phyloP scores from a whole-genome alignment of 305 asterid species.

The Coffea humblotiana region DNA sequence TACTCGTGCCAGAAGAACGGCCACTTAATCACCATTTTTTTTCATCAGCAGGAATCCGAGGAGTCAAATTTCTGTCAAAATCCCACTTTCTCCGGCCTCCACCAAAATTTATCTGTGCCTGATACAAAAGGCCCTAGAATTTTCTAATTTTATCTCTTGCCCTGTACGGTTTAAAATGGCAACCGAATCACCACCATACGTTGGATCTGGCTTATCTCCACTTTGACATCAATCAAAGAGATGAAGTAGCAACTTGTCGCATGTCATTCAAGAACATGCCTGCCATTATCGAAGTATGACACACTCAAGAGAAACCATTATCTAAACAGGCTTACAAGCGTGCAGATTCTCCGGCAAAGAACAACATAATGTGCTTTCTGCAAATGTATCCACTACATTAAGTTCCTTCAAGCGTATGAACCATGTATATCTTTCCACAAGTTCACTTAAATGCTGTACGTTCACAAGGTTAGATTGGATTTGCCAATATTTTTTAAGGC shows the following conservation, averaged over 20 bases:
- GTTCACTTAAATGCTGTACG: not conserved
- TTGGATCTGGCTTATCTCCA: conserved; percentile 9
- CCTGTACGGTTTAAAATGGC: not conserved
- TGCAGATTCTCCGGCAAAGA: conserved; percentile 9
- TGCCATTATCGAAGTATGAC: conserved; percentile 19
- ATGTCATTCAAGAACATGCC: conserved; percentile 16
- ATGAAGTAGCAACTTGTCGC: not conserved
- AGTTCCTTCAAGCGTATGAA: not conserved
- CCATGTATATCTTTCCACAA: not conserved
- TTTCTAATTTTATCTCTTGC: not conserved
- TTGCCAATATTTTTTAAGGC: not conserved
- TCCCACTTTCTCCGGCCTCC: not conserved
- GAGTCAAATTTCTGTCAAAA: not conserved
- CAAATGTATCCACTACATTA: conserved; percentile 6
- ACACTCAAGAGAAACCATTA: conserved; percentile 3
- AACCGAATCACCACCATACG: not conserved
- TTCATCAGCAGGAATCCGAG: not conserved
- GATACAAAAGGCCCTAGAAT: not conserved
- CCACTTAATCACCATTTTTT: not conserved
- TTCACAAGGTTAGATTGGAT: not conserved
- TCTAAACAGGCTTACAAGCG: conserved; percentile 1
- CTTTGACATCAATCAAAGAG: not conserved
- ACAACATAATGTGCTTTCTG: conserved; percentile 10
- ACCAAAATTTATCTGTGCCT: not conserved
- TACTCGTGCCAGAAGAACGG: not conserved